Evolutionary conservation across 1,139 yeast species (phyloP), one percentile per base, ranked within the genome.

Genomic region (Sugiyamaella novakii): DNA sequence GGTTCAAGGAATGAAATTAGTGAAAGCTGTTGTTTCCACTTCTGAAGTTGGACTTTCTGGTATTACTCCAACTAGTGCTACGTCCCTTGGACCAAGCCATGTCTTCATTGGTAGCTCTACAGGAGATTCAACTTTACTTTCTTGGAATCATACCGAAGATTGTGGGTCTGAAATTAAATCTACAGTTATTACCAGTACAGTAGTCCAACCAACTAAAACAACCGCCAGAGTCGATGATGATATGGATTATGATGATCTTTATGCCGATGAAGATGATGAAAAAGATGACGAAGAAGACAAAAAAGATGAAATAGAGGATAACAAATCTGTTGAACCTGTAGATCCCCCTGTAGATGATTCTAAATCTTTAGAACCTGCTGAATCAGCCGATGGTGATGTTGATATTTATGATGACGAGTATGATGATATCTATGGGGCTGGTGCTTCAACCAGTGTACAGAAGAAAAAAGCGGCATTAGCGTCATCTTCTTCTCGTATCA

Each of bases 71-170:
- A 47, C 60, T 1, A 47, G 57, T 3, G 55, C 56, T n/a, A 22
- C 59, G n/a, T 43, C 46, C 10, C 25, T 54, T 14, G 57, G 51
- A 5, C 18, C 49, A 8, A 47, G 59, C 10, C 54, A 66, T 31
- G 49, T 74, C 2, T 78, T 79, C 55, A 60, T 77, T 17, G 78
- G 79, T 11, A 69, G 75, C 49, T 59, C 63, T 8, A 73, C 76
- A 2, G 72, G 77, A 2, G 76, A 77, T 53, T 67, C 78, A 2
- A 52, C 68, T 17, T 61, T 77, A 5, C 39, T 77, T 6, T 59
- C 64, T 6, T 73, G 75, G 73, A 59, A 57, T 8, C 61, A 60
- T 30, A 46, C 43, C 49, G 43, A 55, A 49, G 44, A 36, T 7
- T 15, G 19, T 19, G 27, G 11, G 7, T 24, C 28, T 24, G 38